Evolutionary conservation across 176 grass and related monocot genomes (phyloP), one percentile per base, ranked within the genome.

Genomic region (Aechmea fasciata): DNA sequence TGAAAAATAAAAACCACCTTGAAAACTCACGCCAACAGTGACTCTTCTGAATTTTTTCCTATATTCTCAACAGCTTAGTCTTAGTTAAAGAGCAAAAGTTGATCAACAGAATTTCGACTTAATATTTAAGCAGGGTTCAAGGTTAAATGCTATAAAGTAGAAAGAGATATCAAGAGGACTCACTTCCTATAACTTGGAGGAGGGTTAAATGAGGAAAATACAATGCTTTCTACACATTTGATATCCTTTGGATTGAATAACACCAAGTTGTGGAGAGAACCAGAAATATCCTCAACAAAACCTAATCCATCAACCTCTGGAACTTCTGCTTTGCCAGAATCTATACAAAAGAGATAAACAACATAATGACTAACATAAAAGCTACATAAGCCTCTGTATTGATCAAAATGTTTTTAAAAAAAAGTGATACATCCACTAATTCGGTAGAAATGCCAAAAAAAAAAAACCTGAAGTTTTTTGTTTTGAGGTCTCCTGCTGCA

Each of bases 131-230:
- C 20, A 61, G 2, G 20, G 55, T 18, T 61, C 55, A 9, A 66
- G 47, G 71, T 4, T 20, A 79, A 71, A 52, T 52, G 8, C 24
- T 57, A 15, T 51, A 3, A 20, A 52, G 52, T 8, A 73, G 6
- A 68, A 50, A 18, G n/a, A 67, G 54, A 11, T 50, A 51, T 52
- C 71, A 48, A 48, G 50, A 55, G 72, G 4, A 78, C 48, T 78
- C 78, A 96, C 95, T 87, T 90, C 69, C 95, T 90, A 70, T 90
- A 85, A 83, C 75, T 90, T 12, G 95, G 95, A 15, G 95, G 95
- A 90, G 95, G 95, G 69, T 99, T 99, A 52, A 99, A 90, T 51
- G 89, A 93, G 48, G 90, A 99, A 83, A 90, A 93, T 77, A 94
- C 70, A 47, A 99, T 84, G 82, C 79, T 85, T 11, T 85, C 95